phyloP scores from a whole-genome alignment of 768 basidiomycete genomes.

The Suillus luteus region DNA sequence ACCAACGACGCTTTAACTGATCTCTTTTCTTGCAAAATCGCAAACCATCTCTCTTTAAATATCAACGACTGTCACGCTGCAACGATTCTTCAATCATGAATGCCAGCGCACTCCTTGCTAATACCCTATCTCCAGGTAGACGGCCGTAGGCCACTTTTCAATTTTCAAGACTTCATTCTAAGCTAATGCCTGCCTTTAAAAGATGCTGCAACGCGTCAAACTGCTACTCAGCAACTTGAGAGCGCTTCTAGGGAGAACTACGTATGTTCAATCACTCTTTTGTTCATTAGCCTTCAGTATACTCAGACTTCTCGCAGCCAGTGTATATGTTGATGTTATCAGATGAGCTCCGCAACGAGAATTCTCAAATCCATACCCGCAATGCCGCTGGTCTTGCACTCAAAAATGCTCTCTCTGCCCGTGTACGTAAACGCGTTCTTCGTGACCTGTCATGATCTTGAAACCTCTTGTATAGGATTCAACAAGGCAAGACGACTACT shows the following conservation, averaged over 20 bases:
- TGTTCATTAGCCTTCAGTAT: background rate
- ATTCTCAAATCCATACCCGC: slow-evolving; percentile 68
- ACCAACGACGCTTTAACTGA: slow-evolving; percentile 2
- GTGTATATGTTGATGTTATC: slow-evolving; percentile 93
- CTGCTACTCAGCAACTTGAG: slow-evolving; percentile 90
- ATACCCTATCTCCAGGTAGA: slow-evolving; percentile 86
- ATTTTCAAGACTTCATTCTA: slow-evolving; percentile 31
- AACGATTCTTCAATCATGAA: slow-evolving; percentile 64
- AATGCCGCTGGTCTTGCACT: slow-evolving; percentile 96
- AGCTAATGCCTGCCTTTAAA: slow-evolving; percentile 21
- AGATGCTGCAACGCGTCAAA: slow-evolving; percentile 91
- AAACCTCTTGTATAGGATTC: slow-evolving; percentile 54
- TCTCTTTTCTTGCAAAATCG: slow-evolving; percentile 12
- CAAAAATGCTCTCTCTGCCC: slow-evolving; percentile 91
- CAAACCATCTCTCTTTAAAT: slow-evolving; percentile 21
- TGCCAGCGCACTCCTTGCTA: slow-evolving; percentile 86
- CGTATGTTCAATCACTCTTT: slow-evolving; percentile 50
- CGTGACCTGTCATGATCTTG: slow-evolving; percentile 19
- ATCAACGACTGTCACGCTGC: slow-evolving; percentile 26
- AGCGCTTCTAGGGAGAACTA: slow-evolving; percentile 85
- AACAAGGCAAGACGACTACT: slow-evolving; percentile 72
- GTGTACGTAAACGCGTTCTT: slow-evolving; percentile 58
- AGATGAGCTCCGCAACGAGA: slow-evolving; percentile 79
- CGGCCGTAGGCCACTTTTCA: slow-evolving; percentile 34
- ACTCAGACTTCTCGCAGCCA: slow-evolving; percentile 51